Conservation (phyloP, 441 rosid genomes). For the Adansonia gregorii region DNA sequence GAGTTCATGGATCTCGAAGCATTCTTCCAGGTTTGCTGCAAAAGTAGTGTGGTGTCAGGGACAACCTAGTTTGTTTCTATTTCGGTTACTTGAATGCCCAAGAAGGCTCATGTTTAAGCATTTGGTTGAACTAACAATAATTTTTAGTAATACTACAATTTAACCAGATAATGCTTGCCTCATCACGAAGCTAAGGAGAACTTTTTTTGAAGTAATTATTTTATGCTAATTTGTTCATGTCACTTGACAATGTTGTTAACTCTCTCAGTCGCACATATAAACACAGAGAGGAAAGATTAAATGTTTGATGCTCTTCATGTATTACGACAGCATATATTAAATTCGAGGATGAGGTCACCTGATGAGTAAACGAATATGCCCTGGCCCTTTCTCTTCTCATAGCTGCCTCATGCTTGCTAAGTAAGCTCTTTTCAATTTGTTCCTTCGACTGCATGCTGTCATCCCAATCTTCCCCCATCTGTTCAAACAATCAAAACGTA, state of each 20-base stretch:
- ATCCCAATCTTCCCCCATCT: conserved; percentile 76
- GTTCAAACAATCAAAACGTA: conserved; percentile 25
- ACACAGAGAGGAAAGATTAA: neutral
- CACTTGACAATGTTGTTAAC: neutral
- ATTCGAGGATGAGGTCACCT: conserved; percentile 43
- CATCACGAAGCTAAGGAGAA: conserved; percentile 6
- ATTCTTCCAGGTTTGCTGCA: conserved; percentile 66
- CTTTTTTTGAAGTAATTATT: neutral
- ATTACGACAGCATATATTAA: neutral
- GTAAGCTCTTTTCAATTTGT: conserved; percentile 56
- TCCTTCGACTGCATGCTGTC: conserved; percentile 67
- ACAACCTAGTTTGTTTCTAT: neutral
- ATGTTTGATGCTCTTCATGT: neutral
- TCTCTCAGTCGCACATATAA: neutral
- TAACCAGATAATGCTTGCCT: neutral
- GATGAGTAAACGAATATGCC: conserved; percentile 76
- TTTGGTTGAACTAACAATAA: neutral
- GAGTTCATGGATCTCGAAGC: conserved; percentile 43
- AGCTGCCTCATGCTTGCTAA: conserved; percentile 62
- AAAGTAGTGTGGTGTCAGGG: neutral
- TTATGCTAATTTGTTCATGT: neutral
- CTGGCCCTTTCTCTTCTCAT: conserved; percentile 71
- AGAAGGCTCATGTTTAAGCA: neutral
- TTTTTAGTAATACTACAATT: neutral
- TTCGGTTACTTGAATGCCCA: neutral